Evolutionary conservation across 1,284 basidiomycete species (phyloP).

Genomic region (Ustilago shanxiensis): DNA sequence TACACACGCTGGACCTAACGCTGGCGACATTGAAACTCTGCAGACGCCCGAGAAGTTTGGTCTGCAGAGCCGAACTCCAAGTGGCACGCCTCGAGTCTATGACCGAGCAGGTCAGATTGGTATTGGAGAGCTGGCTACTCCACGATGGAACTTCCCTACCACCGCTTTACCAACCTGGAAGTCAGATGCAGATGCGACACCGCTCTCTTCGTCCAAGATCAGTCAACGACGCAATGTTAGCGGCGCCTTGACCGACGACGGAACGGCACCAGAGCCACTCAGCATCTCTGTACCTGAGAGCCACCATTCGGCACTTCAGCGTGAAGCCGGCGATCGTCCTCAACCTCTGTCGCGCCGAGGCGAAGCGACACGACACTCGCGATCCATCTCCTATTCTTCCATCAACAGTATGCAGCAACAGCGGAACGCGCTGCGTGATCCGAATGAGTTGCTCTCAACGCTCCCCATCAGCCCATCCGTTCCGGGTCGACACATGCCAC

Average conservation of each 20-base stretch:
- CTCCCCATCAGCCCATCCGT: conserved; percentile 42
- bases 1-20: neutral
- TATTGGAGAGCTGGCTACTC: conserved; percentile 96
- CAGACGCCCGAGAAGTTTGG: conserved; percentile 53
- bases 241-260: conserved; percentile 42
- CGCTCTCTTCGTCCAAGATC: conserved; percentile 25
- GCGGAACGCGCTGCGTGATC: conserved; percentile 28
- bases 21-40: conserved; percentile 11
- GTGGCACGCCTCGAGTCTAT: conserved; percentile 66
- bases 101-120: conserved; percentile 90
- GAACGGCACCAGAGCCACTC: conserved; percentile 23
- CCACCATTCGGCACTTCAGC: conserved; percentile 21
- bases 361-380: conserved; percentile 51
- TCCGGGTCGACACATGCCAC: conserved; percentile 30
- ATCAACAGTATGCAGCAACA: conserved; percentile 51
- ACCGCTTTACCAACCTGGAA: conserved; percentile 34
- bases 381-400: conserved; percentile 64
- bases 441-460: conserved; percentile 22
- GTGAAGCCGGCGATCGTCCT: conserved; percentile 11
- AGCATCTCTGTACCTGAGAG: conserved; percentile 28
- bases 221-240: conserved; percentile 40
- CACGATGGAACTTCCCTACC: conserved; percentile 78
- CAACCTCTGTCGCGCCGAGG: conserved; percentile 16
- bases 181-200: conserved; percentile 20
- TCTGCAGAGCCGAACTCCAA: conserved; percentile 25